Percentiles rank a stretch among this genome's conserved stretches.
Evolutionary conservation across 352 stramenopile genomes (phyloP).

Genomic region (Phytophthora palmivora): DNA sequence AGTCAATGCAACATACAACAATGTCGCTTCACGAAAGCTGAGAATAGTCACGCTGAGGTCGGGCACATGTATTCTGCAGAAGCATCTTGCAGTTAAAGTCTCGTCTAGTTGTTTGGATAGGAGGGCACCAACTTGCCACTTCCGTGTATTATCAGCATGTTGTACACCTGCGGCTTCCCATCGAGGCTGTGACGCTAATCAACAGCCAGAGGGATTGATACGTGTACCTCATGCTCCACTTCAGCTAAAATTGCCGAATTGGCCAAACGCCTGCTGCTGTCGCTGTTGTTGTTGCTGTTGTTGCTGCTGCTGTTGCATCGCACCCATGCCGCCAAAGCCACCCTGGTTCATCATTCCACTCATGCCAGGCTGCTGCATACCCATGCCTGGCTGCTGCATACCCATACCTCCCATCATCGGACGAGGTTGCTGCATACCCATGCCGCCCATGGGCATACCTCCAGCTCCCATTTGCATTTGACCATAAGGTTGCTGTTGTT

Average conservation of each 20-base stretch:
- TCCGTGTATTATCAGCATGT: slow-evolving; percentile 30
- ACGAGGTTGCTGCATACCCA: slow-evolving; percentile 46
- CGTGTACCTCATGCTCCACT: too few species aligned
- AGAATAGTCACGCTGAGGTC: slow-evolving; percentile 1
- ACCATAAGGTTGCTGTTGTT: slow-evolving; percentile 42
- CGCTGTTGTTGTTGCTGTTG: slow-evolving; percentile 40
- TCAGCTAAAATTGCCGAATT: slow-evolving; percentile 59
- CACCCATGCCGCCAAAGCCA: slow-evolving; percentile 49
- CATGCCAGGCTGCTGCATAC: slow-evolving; percentile 50
- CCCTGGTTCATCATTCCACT: slow-evolving; percentile 74
- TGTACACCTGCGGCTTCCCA: slow-evolving; percentile 7
- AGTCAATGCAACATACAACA: too few species aligned
- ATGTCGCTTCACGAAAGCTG: too few species aligned
- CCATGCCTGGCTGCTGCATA: slow-evolving; percentile 48
- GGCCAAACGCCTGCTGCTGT: slow-evolving; percentile 67
- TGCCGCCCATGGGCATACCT: slow-evolving; percentile 55
- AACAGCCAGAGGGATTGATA: too few species aligned
- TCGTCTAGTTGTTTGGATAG: slow-evolving; percentile 29
- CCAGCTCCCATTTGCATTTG: slow-evolving; percentile 52
- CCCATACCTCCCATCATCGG: slow-evolving; percentile 54
- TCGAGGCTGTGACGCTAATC: slow-evolving; percentile 22
- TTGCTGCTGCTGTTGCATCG: slow-evolving; percentile 57
- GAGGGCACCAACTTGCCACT: slow-evolving; percentile 21
- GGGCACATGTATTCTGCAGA: slow-evolving; percentile 25
- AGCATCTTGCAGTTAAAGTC: slow-evolving; percentile 19